phyloP scores from a whole-genome alignment of 768 basidiomycete genomes.

The Termitomyces sp. region DNA sequence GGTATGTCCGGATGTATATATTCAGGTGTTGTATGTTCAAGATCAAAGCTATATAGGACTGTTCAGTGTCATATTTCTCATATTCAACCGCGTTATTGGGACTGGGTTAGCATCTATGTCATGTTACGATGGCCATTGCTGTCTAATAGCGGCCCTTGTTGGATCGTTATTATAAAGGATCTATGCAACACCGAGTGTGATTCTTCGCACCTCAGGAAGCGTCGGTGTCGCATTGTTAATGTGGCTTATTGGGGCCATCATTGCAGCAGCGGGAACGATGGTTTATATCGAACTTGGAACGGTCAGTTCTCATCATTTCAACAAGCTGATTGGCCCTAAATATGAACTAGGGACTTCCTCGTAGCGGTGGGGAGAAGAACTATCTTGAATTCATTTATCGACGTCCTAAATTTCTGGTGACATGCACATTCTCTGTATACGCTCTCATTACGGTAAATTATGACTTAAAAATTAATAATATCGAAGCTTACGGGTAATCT shows the following conservation, averaged over 20 bases:
- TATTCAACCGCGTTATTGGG: slow-evolving; percentile 74
- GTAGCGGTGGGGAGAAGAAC: slow-evolving; percentile 72
- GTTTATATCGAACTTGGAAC: slow-evolving; percentile 77
- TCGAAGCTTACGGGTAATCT: slow-evolving; percentile 37
- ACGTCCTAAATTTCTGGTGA: slow-evolving; percentile 53
- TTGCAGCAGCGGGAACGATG: slow-evolving; percentile 60
- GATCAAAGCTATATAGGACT: slow-evolving; percentile 25
- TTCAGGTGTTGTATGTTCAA: not conserved
- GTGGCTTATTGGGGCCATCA: slow-evolving; percentile 64
- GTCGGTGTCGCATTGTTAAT: slow-evolving; percentile 62
- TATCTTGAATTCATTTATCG: slow-evolving; percentile 70
- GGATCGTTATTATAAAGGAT: slow-evolving; percentile 34
- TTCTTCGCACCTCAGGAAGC: slow-evolving; percentile 62
- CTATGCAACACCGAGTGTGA: slow-evolving; percentile 65
- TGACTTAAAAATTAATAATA: no score
- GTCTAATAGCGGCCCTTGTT: not conserved
- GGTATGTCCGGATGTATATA: not conserved
- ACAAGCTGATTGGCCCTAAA: slow-evolving; percentile 1
- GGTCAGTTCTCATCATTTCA: slow-evolving; percentile 26
- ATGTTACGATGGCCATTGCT: not conserved
- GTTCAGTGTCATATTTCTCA: slow-evolving; percentile 54
- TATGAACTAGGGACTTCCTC: slow-evolving; percentile 59
- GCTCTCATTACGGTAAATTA: slow-evolving; percentile 48
- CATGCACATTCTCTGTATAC: slow-evolving; percentile 55
- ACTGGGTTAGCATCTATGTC: slow-evolving; percentile 43